phyloP scores from a whole-genome alignment of 2,329 filamentous ascomycete genomes.

The Epichloe gansuensis region DNA sequence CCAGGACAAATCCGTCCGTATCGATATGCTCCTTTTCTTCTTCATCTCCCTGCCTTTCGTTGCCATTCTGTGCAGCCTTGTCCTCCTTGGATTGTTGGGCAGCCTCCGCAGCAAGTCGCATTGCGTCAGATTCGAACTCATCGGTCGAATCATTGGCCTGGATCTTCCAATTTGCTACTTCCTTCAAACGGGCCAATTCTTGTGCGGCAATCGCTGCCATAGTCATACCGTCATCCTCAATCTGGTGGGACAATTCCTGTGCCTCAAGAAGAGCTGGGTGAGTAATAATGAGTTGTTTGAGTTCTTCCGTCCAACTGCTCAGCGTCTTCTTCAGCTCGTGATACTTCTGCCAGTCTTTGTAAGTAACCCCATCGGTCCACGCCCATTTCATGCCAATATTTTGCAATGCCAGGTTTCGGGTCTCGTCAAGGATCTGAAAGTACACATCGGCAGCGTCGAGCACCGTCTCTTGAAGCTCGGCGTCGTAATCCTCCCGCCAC shows the following conservation, averaged over 20 bases:
- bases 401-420: constrained; percentile 73
- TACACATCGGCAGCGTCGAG: constrained; percentile 66
- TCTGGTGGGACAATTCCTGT: constrained; percentile 51
- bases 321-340: constrained; percentile 76
- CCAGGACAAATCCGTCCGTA: constrained; percentile 3
- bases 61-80: background rate
- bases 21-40: background rate
- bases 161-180: constrained; percentile 77
- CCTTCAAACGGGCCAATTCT: constrained; percentile 70
- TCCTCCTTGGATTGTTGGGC: constrained; percentile 20
- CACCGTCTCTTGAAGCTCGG: constrained; percentile 56
- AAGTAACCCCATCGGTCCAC: constrained; percentile 88
- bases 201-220: constrained; percentile 67
- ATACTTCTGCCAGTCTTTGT: constrained; percentile 95
- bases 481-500: constrained; percentile 64
- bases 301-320: constrained; percentile 71
- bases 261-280: constrained; percentile 61
- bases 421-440: constrained; percentile 69
- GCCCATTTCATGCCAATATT: constrained; percentile 93
- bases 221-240: constrained; percentile 71
- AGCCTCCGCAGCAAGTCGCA: constrained; percentile 44
- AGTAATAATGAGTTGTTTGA: constrained; percentile 62
- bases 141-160: constrained; percentile 59
- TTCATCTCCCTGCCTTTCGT: background rate
- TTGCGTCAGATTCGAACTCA: constrained; percentile 61